Base-by-base conservation (phyloP, 345 rosid genomes). In the Stellera chamaejasme region DNA sequence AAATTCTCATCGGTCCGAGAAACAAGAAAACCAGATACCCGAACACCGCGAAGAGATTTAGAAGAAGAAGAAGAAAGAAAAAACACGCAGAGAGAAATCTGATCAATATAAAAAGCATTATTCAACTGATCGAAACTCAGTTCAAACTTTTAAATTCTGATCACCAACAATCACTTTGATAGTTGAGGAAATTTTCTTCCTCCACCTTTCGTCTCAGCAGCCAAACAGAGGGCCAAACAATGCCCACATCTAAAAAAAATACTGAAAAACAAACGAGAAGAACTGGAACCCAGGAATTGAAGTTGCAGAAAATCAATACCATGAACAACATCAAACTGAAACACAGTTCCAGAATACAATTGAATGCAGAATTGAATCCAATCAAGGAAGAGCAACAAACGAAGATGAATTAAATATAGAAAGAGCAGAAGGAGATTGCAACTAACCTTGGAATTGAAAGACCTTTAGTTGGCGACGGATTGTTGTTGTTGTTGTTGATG, bases 201-300 rank as follows among this genome's bases (percentile, higher is more conserved):
- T 57, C 69, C 63, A 62, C 61, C 64, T 8, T 50, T 65, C 74
- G 74, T 70, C 82, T 65, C 76, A 66, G 77, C 66, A 68, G 60
- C 76, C 82, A 77, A 75, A 72, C 78, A 68, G 67, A 56, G 57
- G 50, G 60, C 68, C 54, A 62, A 46, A 11, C 53, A 61, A 52
- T 27, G 15, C 39, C 39, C 39, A 5, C 39, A 32, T 32, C 39
- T 43, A 61, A 28, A 10, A 61, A 52, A 50, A 53, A 51, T 51
- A n/a, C 52, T 16, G 27, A 14, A 26, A 10, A n/a, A 45, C 28
- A 19, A 51, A 43, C 27, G 7, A 58, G 13, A 48, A 15, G 41
- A 45, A 52, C 47, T 13, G n/a, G 58, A 54, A 62, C 36, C 32
- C 47, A 25, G 45, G 52, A 61, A 43, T 25, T 5, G 26, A 54